A percentile compares a stretch with the other conserved stretches of the same genome.
phyloP scores from a whole-genome alignment of 495 filamentous ascomycete genomes.

The Bombardia bombarda region DNA sequence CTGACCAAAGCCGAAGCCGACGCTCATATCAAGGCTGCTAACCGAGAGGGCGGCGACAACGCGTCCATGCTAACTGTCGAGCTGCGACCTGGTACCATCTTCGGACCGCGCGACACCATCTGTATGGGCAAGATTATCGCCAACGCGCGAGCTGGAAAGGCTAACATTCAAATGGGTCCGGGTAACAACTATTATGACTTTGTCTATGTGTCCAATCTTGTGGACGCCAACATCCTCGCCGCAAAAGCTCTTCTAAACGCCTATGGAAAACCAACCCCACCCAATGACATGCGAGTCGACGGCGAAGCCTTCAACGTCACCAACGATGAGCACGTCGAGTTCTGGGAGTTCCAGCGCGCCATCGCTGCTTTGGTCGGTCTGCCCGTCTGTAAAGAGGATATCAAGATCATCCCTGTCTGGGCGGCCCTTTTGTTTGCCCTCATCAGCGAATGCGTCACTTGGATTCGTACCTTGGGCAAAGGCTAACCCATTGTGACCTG shows the following conservation, averaged over 20 bases:
- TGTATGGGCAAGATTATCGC: slow-evolving; percentile 14
- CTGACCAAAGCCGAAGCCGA: slow-evolving; percentile 26
- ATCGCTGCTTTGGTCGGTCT: slow-evolving; percentile 27
- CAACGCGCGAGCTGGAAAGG: slow-evolving; percentile 7
- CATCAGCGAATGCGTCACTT: slow-evolving; percentile 43
- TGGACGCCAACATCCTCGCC: slow-evolving; percentile 56
- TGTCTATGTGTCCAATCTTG: slow-evolving; percentile 53
- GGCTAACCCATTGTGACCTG: slow-evolving; percentile 5
- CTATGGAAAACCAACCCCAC: slow-evolving; percentile 8
- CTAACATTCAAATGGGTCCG: slow-evolving; percentile 31
- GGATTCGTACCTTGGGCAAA: slow-evolving; percentile 23
- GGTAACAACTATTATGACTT: slow-evolving; percentile 55
- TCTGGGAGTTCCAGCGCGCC: slow-evolving; percentile 51
- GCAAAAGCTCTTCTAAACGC: slow-evolving; percentile 48
- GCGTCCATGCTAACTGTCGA: slow-evolving; percentile 15
- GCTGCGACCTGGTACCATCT: slow-evolving; percentile 14
- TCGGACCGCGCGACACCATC: slow-evolving; percentile 19
- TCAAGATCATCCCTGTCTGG: slow-evolving; percentile 35
- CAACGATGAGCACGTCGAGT: slow-evolving; percentile 54
- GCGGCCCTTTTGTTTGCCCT: slow-evolving; percentile 43
- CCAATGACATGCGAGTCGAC: slow-evolving; percentile 39
- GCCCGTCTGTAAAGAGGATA: slow-evolving; percentile 9
- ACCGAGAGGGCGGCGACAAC: slow-evolving; percentile 11
- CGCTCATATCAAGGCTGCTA: slow-evolving; percentile 18
- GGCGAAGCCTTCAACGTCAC: slow-evolving; percentile 58